Evolutionary conservation across 495 filamentous ascomycete genomes (phyloP).

Genomic region (Annulohypoxylon moriforme): DNA sequence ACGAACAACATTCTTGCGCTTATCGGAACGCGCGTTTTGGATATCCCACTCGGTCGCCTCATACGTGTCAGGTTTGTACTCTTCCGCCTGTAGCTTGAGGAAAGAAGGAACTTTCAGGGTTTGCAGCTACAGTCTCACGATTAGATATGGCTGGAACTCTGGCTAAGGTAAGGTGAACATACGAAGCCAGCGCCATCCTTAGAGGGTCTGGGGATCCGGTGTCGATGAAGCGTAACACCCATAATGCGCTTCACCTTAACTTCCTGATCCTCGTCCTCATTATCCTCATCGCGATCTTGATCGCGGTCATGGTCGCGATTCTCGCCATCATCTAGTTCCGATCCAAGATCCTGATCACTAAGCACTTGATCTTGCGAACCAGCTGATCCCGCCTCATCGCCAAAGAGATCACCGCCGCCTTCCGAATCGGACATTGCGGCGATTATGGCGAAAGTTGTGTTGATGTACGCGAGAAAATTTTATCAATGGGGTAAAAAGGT

Average conservation of each 20-base stretch:
- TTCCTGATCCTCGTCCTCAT: slow-evolving; percentile 64
- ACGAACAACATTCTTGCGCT: slow-evolving; percentile 54
- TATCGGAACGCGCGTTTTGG: slow-evolving; percentile 53
- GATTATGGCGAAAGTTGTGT: neutral
- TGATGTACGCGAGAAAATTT: neutral
- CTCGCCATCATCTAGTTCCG: slow-evolving; percentile 69
- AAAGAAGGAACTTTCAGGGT: slow-evolving; percentile 83
- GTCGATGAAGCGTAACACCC: slow-evolving; percentile 68
- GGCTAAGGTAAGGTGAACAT: slow-evolving; percentile 23
- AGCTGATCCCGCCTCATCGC: slow-evolving; percentile 55
- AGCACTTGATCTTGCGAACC: slow-evolving; percentile 45
- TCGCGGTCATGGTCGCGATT: slow-evolving; percentile 36
- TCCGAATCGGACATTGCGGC: slow-evolving; percentile 63
- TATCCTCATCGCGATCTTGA: slow-evolving; percentile 39
- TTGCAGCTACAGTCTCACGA: slow-evolving; percentile 67
- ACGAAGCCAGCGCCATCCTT: slow-evolving; percentile 76
- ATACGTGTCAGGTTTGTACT: slow-evolving; percentile 80
- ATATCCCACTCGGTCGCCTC: slow-evolving; percentile 60
- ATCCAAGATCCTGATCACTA: slow-evolving; percentile 81
- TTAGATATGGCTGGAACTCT: slow-evolving; percentile 16
- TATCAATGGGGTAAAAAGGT: neutral
- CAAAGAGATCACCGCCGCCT: slow-evolving; percentile 74
- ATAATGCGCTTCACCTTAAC: slow-evolving; percentile 65
- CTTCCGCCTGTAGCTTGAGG: slow-evolving; percentile 77
- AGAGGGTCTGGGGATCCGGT: slow-evolving; percentile 72